These are phyloP conservation scores for Saprolegnia diclina DNA, from an alignment of 352 stramenopile species.

Conservation along the genomic window DNA sequence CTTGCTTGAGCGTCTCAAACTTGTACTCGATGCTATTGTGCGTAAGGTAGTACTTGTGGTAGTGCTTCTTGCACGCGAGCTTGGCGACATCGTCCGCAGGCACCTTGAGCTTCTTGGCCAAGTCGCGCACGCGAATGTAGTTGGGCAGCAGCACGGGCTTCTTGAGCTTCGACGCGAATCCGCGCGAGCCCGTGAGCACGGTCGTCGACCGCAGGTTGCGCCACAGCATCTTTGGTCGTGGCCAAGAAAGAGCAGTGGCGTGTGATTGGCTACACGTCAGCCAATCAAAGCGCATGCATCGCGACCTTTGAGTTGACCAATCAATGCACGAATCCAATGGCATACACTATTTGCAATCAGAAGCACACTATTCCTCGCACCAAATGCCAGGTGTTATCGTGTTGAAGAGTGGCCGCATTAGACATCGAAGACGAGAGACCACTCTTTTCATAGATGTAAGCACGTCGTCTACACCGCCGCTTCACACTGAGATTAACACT, in stretches of 20 bases:
- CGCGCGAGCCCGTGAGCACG: background rate
- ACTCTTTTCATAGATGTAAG: no score
- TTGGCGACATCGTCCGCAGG: constrained; percentile 71
- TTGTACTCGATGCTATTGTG: constrained; percentile 27
- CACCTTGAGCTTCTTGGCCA: constrained; percentile 62
- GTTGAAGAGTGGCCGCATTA: background rate
- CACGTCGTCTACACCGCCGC: no score
- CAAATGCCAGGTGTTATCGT: no score
- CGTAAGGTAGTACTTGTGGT: constrained; percentile 55
- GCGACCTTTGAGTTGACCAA: background rate
- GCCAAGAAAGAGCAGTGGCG: background rate
- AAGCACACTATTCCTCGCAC: background rate
- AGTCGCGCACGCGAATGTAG: constrained; percentile 66
- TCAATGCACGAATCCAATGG: background rate
- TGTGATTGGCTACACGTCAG: background rate
- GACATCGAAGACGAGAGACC: background rate
- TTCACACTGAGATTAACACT: no score
- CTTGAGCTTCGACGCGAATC: constrained; percentile 23
- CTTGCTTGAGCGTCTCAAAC: constrained; percentile 55
- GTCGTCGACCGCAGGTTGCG: background rate
- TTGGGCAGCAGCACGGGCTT: constrained; percentile 30
- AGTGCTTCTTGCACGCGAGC: constrained; percentile 42
- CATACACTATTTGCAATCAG: background rate
- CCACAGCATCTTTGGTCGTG: constrained; percentile 13
- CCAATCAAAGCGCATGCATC: background rate